phyloP scores from a whole-genome alignment of 176 grass and related monocot genomes.

The Puya raimondii region DNA sequence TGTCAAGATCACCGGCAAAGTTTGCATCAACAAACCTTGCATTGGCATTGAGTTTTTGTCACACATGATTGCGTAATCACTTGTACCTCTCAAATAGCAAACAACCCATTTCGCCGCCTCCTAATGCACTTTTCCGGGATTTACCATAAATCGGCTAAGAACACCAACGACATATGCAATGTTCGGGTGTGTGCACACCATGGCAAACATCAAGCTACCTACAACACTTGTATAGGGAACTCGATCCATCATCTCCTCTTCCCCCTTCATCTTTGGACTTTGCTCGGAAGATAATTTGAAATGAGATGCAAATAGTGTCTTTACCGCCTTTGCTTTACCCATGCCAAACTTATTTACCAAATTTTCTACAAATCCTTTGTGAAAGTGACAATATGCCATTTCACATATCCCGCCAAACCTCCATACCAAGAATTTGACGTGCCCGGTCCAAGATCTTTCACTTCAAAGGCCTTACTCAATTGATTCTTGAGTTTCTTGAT shows the following conservation, averaged over 20 bases:
- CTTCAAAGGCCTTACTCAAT: background rate
- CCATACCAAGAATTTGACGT: constrained; percentile 10
- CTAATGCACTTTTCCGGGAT: constrained; percentile 1
- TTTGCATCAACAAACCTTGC: background rate
- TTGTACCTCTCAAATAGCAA: constrained; percentile 1
- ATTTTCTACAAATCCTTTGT: constrained; percentile 2
- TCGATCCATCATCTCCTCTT: background rate
- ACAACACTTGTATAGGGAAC: constrained; percentile 2
- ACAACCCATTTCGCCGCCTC: constrained; percentile 6
- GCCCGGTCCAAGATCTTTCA: constrained; percentile 1
- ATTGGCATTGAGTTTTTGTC: background rate
- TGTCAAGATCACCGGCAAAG: background rate
- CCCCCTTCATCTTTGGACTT: background rate
- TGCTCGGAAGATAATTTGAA: background rate
- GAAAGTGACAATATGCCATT: background rate
- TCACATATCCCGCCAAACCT: background rate
- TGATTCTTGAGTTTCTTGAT: background rate
- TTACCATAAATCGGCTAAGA: background rate
- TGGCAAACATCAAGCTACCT: background rate
- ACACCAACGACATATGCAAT: background rate
- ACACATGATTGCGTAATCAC: background rate
- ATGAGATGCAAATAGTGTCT: background rate
- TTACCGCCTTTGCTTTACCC: constrained; percentile 2
- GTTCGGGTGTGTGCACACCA: constrained; percentile 1
- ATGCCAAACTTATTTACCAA: constrained; percentile 4